Evolutionary conservation across 2,329 filamentous ascomycete species (phyloP).

Genomic region (Niveomyces coronatus): DNA sequence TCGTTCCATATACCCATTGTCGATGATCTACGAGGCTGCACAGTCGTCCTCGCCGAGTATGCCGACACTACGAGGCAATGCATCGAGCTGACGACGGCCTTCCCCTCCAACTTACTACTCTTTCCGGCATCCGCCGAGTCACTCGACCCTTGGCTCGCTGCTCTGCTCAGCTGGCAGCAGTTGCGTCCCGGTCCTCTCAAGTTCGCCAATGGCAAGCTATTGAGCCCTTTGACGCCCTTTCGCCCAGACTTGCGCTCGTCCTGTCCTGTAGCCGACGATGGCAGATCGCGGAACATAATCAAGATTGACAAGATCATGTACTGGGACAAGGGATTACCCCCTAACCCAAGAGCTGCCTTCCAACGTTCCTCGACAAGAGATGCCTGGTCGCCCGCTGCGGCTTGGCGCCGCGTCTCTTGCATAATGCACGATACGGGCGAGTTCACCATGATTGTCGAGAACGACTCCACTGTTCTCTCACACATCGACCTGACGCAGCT

Average conservation of each 20-base stretch:
- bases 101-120: conserved; percentile 51
- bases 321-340: conserved; percentile 68
- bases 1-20: conserved; percentile 57
- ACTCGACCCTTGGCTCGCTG: conserved; percentile 70
- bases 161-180: conserved; percentile 73
- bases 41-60: conserved; percentile 47
- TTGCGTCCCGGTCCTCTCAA: conserved; percentile 50
- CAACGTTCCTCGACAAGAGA: conserved; percentile 49
- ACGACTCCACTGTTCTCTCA: conserved; percentile 68
- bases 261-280: conserved; percentile 21
- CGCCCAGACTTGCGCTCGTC: conserved; percentile 35
- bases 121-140: conserved; percentile 55
- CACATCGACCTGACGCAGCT: conserved; percentile 82
- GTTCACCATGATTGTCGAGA: conserved; percentile 81
- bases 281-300: conserved; percentile 59
- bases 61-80: conserved; percentile 35
- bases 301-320: conserved; percentile 87
- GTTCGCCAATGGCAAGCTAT: conserved; percentile 33
- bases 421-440: conserved; percentile 92
- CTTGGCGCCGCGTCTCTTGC: conserved; percentile 85
- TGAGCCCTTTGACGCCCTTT: conserved; percentile 23
- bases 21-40: conserved; percentile 65
- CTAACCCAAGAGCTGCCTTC: conserved; percentile 44
- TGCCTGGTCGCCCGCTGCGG: conserved; percentile 40
- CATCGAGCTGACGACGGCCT: conserved; percentile 43